A percentile compares a stretch with the other conserved stretches of the same genome.
Conservation (phyloP, 768 basidiomycete species). For the Lepiota brunneoincarnata region DNA sequence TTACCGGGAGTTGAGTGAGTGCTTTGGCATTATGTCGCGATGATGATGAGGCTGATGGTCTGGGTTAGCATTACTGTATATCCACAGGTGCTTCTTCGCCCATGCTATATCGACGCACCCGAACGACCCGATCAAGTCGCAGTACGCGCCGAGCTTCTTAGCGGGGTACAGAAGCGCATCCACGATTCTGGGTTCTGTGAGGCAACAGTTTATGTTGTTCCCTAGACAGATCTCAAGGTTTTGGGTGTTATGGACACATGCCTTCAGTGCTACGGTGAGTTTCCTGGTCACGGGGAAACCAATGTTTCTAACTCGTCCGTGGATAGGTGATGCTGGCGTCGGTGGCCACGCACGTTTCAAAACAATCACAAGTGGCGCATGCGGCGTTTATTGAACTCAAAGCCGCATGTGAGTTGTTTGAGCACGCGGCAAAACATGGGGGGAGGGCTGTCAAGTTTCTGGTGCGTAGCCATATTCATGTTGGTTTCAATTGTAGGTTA, state of each 20-base stretch:
- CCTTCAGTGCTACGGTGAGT: slow-evolving; percentile 62
- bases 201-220: slow-evolving; percentile 46
- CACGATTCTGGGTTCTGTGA: slow-evolving; percentile 48
- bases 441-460: slow-evolving; percentile 71
- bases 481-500: background rate
- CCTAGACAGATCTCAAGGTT: slow-evolving; percentile 60
- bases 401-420: slow-evolving; percentile 61
- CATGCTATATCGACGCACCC: slow-evolving; percentile 67
- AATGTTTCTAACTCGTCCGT: background rate
- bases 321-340: slow-evolving; percentile 71
- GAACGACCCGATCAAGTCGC: slow-evolving; percentile 64
- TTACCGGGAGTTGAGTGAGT: slow-evolving; percentile 67
- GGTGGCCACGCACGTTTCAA: slow-evolving; percentile 67
- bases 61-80: slow-evolving; percentile 59
- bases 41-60: background rate
- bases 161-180: slow-evolving; percentile 69
- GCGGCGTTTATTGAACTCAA: slow-evolving; percentile 69
- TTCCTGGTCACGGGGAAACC: background rate
- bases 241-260: slow-evolving; percentile 75
- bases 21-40: background rate
- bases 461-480: slow-evolving; percentile 41
- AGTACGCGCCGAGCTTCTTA: slow-evolving; percentile 63
- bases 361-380: slow-evolving; percentile 59
- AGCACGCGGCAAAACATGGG: slow-evolving; percentile 56
- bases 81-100: slow-evolving; percentile 76